Percentiles rank a stretch among this genome's conserved stretches.
These are phyloP conservation scores for Eucalyptus regnans DNA, from an alignment of 345 rosid genomes.

Conservation along the genomic window DNA sequence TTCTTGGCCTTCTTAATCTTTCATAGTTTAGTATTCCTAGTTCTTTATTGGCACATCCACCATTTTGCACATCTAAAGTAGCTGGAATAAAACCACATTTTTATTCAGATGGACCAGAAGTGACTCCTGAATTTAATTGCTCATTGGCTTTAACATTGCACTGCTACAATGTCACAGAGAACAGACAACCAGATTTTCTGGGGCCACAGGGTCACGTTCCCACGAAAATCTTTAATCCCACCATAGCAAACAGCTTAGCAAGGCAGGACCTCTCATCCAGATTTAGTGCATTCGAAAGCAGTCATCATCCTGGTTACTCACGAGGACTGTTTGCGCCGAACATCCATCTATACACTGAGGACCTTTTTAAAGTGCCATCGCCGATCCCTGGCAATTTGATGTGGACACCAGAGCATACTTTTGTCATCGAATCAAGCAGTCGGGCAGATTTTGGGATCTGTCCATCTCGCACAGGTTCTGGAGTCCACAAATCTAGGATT, in stretches of 20 bases:
- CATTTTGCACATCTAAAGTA: background rate
- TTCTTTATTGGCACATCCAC: background rate
- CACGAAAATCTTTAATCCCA: background rate
- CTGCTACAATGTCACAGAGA: background rate
- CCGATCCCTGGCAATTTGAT: background rate
- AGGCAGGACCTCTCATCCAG: background rate
- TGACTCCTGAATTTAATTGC: background rate
- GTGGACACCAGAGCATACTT: background rate
- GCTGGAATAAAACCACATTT: background rate
- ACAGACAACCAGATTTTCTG: background rate
- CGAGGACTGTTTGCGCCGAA: background rate
- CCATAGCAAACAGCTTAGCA: background rate
- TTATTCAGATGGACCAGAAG: background rate
- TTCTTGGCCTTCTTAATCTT: background rate
- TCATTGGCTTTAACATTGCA: background rate
- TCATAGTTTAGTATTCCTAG: background rate
- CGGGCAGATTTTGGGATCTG: conserved; percentile 4
- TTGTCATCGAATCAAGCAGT: background rate
- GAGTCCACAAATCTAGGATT: conserved; percentile 4
- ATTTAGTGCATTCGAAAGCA: background rate
- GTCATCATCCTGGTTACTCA: background rate
- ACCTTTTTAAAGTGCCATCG: background rate
- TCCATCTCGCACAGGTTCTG: background rate
- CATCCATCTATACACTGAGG: background rate
- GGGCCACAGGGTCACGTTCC: background rate